Evolutionary conservation across 2,329 filamentous ascomycete species (phyloP), one percentile per base, ranked within the genome.

Genomic region (Amesomyces nigricolor): DNA sequence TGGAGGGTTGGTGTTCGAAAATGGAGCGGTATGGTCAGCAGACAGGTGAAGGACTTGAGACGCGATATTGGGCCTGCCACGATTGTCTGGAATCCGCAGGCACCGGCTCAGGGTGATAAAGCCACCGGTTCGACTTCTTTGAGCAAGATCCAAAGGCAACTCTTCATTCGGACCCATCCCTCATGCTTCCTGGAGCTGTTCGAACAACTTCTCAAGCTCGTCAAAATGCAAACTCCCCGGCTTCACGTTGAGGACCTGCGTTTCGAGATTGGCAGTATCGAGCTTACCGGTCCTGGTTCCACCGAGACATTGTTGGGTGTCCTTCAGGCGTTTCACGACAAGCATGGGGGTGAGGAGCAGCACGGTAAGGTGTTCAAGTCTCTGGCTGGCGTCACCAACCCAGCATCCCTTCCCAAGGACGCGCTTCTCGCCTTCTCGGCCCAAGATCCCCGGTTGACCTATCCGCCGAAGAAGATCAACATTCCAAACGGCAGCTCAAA

Each of bases 91-190:
- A 86, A 86, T 67, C 78, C 81, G 0, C 64, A 71, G 43, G 52
- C 51, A 48, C 65, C 63, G 4, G 42, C 53, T 30, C 62, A 64
- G 8, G 32, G 59, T 30, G 59, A 45, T 9, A 53, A 51, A 3
- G 43, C 40, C 56, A 38, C 57, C 57, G 47, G 37, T 45, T 22
- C 58, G 17, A n/a, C 7, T 45, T 50, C 37, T 38, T 45, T 54
- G 50, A 64, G 57, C 44, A 65, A 58, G 51, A 35, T 47, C 22
- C 61, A 58, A 54, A 66, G 71, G 68, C 75, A 78, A 14, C 67
- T 89, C 0, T 83, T 92, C 54, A 70, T 96, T 50, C 79, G 91
- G 53, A 73, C 92, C 1, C 92, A 97, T 68, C 94, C 94, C 2
- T 86, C 91, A 17, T 86, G 87, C 6, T 92, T 90, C 64, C 71